A percentile compares a stretch with the other conserved stretches of the same genome.
These are phyloP conservation scores for Tricholoma flavovirens DNA, from an alignment of 768 basidiomycete species.

Conservation along the genomic window DNA sequence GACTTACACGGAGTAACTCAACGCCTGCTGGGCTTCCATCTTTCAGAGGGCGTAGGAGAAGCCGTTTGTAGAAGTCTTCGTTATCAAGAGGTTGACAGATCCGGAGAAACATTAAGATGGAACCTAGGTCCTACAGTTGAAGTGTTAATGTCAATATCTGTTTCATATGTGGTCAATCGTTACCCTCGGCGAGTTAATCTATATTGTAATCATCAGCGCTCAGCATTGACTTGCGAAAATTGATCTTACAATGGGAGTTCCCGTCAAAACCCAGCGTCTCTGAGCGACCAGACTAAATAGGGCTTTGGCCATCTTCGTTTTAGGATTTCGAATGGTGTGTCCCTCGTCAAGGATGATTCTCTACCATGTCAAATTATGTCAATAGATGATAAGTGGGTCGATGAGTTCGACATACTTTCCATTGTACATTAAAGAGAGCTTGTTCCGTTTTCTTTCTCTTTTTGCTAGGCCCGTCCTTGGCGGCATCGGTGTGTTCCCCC, in stretches of 20 bases:
- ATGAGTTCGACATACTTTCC: conserved; percentile 56
- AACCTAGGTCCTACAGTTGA: conserved; percentile 70
- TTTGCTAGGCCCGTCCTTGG: conserved; percentile 28
- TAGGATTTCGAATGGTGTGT: conserved; percentile 80
- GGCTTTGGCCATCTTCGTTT: conserved; percentile 76
- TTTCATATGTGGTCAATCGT: conserved; percentile 1
- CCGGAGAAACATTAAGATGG: conserved; percentile 75
- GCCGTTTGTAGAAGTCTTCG: conserved; percentile 73
- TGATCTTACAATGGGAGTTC: conserved; percentile 83
- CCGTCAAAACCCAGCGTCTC: conserved; percentile 74
- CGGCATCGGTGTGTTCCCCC: conserved; percentile 42
- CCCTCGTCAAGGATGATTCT: conserved; percentile 86
- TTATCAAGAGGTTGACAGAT: conserved; percentile 85
- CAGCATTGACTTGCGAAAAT: neutral
- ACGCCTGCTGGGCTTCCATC: conserved; percentile 61
- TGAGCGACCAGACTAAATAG: conserved; percentile 59
- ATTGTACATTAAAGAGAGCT: conserved; percentile 61
- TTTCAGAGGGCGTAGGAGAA: conserved; percentile 74
- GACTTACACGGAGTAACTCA: conserved; percentile 61
- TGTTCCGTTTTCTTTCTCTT: conserved; percentile 60
- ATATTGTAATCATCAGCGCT: conserved; percentile 1
- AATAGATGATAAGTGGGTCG: neutral
- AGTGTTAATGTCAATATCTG: neutral
- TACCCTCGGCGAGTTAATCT: conserved; percentile 80
- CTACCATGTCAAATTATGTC: conserved; percentile 24